These are phyloP conservation scores for Kwoniella bestiolae DNA, from an alignment of 768 basidiomycete species.

Conservation along the genomic window DNA sequence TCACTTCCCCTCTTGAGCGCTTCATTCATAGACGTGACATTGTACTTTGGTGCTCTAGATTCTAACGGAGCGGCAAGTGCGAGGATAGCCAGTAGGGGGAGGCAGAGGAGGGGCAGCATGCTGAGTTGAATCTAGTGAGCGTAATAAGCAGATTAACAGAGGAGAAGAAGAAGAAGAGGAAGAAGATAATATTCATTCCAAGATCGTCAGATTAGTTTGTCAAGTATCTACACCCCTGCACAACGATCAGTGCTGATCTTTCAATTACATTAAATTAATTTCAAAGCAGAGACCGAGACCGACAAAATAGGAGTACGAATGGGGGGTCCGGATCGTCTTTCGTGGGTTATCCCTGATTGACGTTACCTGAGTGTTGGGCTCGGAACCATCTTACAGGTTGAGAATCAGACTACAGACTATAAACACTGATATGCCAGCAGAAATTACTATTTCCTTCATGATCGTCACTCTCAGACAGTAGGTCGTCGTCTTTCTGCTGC, in stretches of 20 bases:
- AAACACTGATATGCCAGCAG: too few species aligned
- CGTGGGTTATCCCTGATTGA: background rate
- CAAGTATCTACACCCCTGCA: too few species aligned
- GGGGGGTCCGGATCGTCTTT: background rate
- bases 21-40: slow-evolving; percentile 15
- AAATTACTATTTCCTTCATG: too few species aligned
- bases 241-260: background rate
- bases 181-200: background rate
- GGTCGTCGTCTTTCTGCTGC: too few species aligned
- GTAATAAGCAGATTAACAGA: background rate
- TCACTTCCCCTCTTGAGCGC: slow-evolving; percentile 11
- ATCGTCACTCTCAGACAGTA: too few species aligned
- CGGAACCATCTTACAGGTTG: too few species aligned
- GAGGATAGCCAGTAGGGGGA: slow-evolving; percentile 7
- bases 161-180: background rate
- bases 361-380: background rate
- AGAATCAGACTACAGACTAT: too few species aligned
- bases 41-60: slow-evolving; percentile 3
- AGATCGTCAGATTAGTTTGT: too few species aligned
- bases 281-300: background rate
- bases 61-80: slow-evolving; percentile 10
- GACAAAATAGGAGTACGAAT: background rate
- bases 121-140: background rate
- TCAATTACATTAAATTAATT: background rate
- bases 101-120: slow-evolving; percentile 7